These are phyloP conservation scores for Zygosaccharomyces siamensis DNA, from an alignment of 805 yeast species.

Conservation along the genomic window DNA sequence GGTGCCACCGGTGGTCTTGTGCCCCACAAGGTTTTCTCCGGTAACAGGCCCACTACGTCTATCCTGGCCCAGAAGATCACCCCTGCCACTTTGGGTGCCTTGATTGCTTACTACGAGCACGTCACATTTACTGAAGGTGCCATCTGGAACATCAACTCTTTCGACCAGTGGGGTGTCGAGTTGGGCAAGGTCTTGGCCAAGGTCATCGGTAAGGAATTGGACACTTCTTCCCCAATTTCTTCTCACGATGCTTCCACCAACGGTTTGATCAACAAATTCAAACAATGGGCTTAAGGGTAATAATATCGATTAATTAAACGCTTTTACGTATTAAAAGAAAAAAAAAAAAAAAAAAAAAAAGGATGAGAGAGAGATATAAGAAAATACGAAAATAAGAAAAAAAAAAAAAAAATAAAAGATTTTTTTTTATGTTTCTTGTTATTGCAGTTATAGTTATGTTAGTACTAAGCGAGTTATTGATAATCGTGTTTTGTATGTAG, in stretches of 20 bases:
- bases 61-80: conserved; percentile 93
- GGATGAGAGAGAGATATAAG: too few relatives aligned
- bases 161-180: conserved; percentile 99
- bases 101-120: conserved; percentile 97
- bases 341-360: background rate
- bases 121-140: conserved; percentile 98
- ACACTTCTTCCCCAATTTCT: conserved; percentile 48
- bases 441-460: background rate
- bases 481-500: too few relatives aligned
- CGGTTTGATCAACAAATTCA: conserved; percentile 91
- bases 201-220: conserved; percentile 87
- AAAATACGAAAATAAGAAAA: too few relatives aligned
- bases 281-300: conserved; percentile 56
- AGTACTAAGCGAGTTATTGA: too few relatives aligned
- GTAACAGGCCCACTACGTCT: conserved; percentile 98
- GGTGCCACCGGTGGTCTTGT: conserved; percentile 82
- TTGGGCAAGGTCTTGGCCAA: conserved; percentile 97
- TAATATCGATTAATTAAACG: conserved; percentile 1
- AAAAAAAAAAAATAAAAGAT: too few relatives aligned
- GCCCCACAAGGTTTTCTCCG: conserved; percentile 94
- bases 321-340: conserved; percentile 13
- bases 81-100: conserved; percentile 92
- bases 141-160: conserved; percentile 97
- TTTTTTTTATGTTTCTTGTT: background rate
- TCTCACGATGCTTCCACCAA: conserved; percentile 89